Percentiles rank a stretch among this genome's conserved stretches.
Conservation (phyloP, 2,329 filamentous ascomycete species). For the Cylindrodendrum hubeiense region DNA sequence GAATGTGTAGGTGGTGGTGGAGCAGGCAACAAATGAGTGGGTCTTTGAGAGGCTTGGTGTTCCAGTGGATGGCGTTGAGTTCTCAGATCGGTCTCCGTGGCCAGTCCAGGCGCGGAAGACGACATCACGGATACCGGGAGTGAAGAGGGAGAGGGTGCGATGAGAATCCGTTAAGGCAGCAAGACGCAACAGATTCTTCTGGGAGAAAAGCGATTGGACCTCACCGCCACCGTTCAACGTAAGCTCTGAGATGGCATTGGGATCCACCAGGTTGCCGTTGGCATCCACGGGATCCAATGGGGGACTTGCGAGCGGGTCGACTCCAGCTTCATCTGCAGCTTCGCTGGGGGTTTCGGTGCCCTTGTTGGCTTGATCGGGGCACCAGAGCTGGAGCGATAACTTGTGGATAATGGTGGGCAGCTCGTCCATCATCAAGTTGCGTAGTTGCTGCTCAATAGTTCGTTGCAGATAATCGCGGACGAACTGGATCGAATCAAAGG, state of each 20-base stretch:
- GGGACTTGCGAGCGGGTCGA: slow-evolving; percentile 86
- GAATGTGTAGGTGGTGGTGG: slow-evolving; percentile 77
- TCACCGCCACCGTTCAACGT: slow-evolving; percentile 85
- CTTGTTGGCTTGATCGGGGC: slow-evolving; percentile 77
- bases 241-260: slow-evolving; percentile 80
- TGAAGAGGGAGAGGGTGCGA: slow-evolving; percentile 90
- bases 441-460: slow-evolving; percentile 93
- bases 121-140: slow-evolving; percentile 88
- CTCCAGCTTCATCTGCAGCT: slow-evolving; percentile 68
- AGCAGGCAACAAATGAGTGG: slow-evolving; percentile 71
- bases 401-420: slow-evolving; percentile 96
- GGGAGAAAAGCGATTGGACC: slow-evolving; percentile 90
- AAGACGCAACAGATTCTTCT: slow-evolving; percentile 90
- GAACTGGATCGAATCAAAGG: slow-evolving; percentile 98
- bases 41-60: slow-evolving; percentile 71
- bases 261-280: slow-evolving; percentile 81
- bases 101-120: slow-evolving; percentile 95
- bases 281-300: slow-evolving; percentile 86
- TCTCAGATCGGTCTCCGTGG: slow-evolving; percentile 77
- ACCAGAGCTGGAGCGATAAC: slow-evolving; percentile 89
- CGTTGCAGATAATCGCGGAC: slow-evolving; percentile 96
- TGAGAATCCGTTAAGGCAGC: slow-evolving; percentile 89
- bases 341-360: slow-evolving; percentile 64
- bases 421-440: slow-evolving; percentile 97
- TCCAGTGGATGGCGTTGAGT: slow-evolving; percentile 59